Conservation (phyloP, 768 basidiomycete genomes). For the Boletus huronensis region DNA sequence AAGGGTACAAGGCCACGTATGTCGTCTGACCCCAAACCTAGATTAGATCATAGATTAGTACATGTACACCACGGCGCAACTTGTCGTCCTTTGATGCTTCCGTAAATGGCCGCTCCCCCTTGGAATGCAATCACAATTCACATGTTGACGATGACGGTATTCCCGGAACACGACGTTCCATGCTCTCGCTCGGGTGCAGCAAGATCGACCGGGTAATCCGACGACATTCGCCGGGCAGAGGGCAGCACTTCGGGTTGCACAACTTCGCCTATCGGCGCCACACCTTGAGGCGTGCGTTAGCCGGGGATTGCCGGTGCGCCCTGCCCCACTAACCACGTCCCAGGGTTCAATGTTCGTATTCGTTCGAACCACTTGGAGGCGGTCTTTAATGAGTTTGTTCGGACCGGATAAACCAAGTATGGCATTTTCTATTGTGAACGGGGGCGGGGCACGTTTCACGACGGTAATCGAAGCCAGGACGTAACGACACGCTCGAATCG, state of each 20-base stretch:
- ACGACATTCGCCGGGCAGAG: not conserved
- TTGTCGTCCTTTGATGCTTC: not conserved
- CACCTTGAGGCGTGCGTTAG: not conserved
- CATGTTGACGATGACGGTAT: not conserved
- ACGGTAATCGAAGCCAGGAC: conserved; percentile 14
- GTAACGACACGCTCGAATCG: not conserved
- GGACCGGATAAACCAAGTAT: conserved; percentile 1
- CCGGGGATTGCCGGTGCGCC: conserved; percentile 5
- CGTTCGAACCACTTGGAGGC: not conserved
- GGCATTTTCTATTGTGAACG: conserved; percentile 7
- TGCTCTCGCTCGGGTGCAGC: not conserved
- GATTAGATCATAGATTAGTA: conserved; percentile 1
- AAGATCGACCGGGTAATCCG: not conserved
- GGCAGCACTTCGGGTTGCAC: not conserved
- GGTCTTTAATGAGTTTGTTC: conserved; percentile 2
- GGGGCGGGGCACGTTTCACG: conserved; percentile 12
- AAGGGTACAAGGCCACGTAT: not conserved
- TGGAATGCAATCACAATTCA: not conserved
- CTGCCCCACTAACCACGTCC: not conserved
- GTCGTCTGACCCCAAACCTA: not conserved
- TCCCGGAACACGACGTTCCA: not conserved
- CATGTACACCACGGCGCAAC: not conserved
- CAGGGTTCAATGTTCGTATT: not conserved
- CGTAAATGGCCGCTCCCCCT: not conserved
- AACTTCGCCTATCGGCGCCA: not conserved